phyloP scores from a whole-genome alignment of 257 asterid genomes.

The Fraxinus cuspidata region DNA sequence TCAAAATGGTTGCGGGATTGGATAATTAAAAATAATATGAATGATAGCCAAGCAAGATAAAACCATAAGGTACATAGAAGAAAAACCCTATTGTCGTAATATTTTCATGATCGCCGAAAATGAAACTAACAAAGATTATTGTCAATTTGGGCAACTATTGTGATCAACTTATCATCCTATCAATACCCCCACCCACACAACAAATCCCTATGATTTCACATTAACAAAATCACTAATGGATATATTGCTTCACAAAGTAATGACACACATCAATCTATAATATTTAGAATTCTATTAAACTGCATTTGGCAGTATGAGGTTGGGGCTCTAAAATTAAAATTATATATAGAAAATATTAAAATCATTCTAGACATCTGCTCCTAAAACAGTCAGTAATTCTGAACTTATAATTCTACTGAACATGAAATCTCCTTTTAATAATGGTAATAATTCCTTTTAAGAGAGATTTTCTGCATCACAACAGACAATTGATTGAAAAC shows the following conservation, averaged over 20 bases:
- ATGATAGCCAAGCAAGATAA: constrained; percentile 1
- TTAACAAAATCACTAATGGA: background rate
- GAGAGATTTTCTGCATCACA: background rate
- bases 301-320: background rate
- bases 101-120: background rate
- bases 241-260: background rate
- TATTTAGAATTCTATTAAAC: background rate
- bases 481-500: background rate
- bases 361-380: background rate
- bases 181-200: background rate
- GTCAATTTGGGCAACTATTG: background rate
- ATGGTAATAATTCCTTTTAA: background rate
- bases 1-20: background rate
- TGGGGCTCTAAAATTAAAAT: background rate
- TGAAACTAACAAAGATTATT: background rate
- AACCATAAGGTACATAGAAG: background rate
- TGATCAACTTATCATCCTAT: background rate
- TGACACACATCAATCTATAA: background rate
- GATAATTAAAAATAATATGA: background rate
- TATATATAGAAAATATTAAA: too few relatives aligned
- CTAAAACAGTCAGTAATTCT: background rate
- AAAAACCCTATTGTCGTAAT: background rate
- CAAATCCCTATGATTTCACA: background rate
- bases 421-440: background rate
- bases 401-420: background rate